phyloP scores from a whole-genome alignment of 345 rosid genomes.

The Schrenkiella parvula region DNA sequence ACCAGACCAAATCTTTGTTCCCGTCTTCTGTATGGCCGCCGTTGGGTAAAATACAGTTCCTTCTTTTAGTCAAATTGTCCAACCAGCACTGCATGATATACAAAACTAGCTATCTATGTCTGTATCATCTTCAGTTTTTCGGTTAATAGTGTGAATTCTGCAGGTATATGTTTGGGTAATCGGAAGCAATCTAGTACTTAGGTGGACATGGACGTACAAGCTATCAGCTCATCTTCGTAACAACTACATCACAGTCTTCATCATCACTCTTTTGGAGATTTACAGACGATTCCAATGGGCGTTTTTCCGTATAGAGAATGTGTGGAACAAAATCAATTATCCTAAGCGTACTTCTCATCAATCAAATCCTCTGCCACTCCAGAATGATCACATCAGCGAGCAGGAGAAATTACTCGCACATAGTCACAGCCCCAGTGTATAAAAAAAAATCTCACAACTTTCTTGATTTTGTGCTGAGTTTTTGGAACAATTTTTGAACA shows the following conservation, averaged over 20 bases:
- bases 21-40: constrained; percentile 54
- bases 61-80: not conserved
- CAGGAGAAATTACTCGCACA: constrained; percentile 53
- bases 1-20: constrained; percentile 55
- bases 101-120: not conserved
- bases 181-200: constrained; percentile 79
- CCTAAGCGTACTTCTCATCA: constrained; percentile 48
- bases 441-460: constrained; percentile 22
- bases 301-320: constrained; percentile 90
- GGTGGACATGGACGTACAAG: constrained; percentile 98
- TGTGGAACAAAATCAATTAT: constrained; percentile 72
- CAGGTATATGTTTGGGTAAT: constrained; percentile 92
- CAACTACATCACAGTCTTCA: constrained; percentile 76
- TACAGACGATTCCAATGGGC: constrained; percentile 90
- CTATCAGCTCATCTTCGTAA: constrained; percentile 93
- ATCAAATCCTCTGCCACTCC: constrained; percentile 7
- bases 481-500: constrained; percentile 17
- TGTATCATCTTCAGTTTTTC: not conserved
- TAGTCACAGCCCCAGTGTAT: constrained; percentile 48
- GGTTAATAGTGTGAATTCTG: not conserved
- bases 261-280: constrained; percentile 78
- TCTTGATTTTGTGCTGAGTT: constrained; percentile 4
- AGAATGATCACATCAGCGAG: constrained; percentile 41
- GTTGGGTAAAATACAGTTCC: constrained; percentile 58
- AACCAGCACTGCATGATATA: not conserved